Evolutionary conservation across 2,329 filamentous ascomycete species (phyloP).

Genomic region (Dothiorella sarmentorum): DNA sequence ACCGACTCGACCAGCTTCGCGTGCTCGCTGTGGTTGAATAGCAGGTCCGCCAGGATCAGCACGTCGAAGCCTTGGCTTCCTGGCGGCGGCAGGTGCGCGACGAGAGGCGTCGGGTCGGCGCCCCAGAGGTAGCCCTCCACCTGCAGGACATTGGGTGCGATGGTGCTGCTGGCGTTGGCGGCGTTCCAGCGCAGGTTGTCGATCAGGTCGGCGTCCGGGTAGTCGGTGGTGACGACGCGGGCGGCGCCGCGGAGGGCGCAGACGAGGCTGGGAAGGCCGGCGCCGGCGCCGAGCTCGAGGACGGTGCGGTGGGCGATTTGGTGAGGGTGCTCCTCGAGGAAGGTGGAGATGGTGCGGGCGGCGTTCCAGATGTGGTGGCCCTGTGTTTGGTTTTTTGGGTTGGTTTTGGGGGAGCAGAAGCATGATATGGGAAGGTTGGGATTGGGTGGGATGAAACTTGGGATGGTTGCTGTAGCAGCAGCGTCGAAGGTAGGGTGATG

Average conservation of each 20-base stretch:
- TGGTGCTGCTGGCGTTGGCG: background rate
- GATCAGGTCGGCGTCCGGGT: constrained; percentile 80
- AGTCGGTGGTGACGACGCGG: constrained; percentile 76
- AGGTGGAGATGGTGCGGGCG: constrained; percentile 70
- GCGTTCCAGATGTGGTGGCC: constrained; percentile 92
- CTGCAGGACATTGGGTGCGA: constrained; percentile 25
- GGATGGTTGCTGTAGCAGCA: too few relatives aligned
- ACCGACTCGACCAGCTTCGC: constrained; percentile 71
- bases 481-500: too few relatives aligned
- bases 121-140: constrained; percentile 81
- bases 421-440: background rate
- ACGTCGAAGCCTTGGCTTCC: constrained; percentile 63
- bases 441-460: background rate
- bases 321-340: constrained; percentile 67
- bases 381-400: constrained; percentile 36
- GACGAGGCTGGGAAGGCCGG: constrained; percentile 77
- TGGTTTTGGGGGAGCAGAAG: background rate
- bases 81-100: constrained; percentile 49
- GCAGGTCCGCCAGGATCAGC: constrained; percentile 79
- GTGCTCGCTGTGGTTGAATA: constrained; percentile 91
- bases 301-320: constrained; percentile 67
- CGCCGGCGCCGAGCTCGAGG: constrained; percentile 84
- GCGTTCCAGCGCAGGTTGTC: constrained; percentile 77
- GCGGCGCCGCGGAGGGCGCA: constrained; percentile 68
- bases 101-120: constrained; percentile 56